Evolutionary conservation across 2,329 filamentous ascomycete species (phyloP), one percentile per base, ranked within the genome.

Genomic region (Hymenoscyphus scutula): DNA sequence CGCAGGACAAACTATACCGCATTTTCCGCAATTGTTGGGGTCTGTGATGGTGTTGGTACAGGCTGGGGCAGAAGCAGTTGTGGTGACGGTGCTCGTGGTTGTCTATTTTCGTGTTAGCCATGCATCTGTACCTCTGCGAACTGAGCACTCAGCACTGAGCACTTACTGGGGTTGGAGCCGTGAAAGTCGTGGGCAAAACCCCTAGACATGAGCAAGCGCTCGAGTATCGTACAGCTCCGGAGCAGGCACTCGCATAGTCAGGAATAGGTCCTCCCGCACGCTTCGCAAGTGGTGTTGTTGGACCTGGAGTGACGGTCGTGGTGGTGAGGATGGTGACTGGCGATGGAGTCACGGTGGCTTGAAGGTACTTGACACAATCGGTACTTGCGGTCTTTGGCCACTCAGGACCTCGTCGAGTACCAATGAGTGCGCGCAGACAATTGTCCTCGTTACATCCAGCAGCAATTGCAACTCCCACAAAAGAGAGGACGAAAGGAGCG

Each of bases 161-260:
- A 58, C 67, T 61, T 63, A 68, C 67, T 17, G 61, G 53, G n/a
- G 62, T 34, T 32, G 58, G 59, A 38, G 62, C 59, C 1, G 65
- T 68, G 54, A 61, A 61, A 19, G 62, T 68, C 1, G 53, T 41
- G 8, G 60, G 30, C 1, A 61, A 62, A 30, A 71, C 56, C 17
- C 69, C 71, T 19, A 69, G 48, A 59, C 72, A 72, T 13, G 63
- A 68, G 53, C 71, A 72, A 10, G 68, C 71, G 53, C 67, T 70
- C 4, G 61, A 66, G 57, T 70, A 72, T 13, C 57, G 64, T 23
- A 55, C 53, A 2, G 56, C 38, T 58, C 62, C 64, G 3, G 56
- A 57, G 55, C 71, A 73, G 23, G 60, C 54, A 8, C 55, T 62
- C 3, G 71, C 70, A 63, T 73, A 73, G 7, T 58, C 37, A 6